A percentile compares a stretch with the other conserved stretches of the same genome.
Evolutionary conservation across 768 basidiomycete genomes (phyloP).

Genomic region (Hysterangium stoloniferum): DNA sequence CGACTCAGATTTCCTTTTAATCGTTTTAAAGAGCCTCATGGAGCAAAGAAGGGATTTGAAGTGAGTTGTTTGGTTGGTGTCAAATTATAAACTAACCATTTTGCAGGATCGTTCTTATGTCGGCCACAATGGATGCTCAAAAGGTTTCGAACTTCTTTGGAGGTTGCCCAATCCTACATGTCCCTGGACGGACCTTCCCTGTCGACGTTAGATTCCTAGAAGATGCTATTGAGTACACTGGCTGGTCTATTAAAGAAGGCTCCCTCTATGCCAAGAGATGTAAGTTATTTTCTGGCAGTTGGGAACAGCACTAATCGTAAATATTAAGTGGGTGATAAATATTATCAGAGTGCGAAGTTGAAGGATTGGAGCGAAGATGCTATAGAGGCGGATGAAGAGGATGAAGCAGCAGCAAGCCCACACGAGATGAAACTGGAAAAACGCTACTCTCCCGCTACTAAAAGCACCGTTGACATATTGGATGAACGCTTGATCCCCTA

Average conservation of each 20-base stretch:
- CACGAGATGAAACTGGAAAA: constrained; percentile 55
- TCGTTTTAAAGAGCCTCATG: constrained; percentile 82
- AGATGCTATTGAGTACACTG: constrained; percentile 78
- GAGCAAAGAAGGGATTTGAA: constrained; percentile 75
- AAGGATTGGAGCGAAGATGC: constrained; percentile 80
- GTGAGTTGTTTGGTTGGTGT: constrained; percentile 30
- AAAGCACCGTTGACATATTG: constrained; percentile 71
- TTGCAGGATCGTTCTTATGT: constrained; percentile 86
- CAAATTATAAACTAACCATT: constrained; percentile 2
- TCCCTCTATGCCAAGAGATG: constrained; percentile 75
- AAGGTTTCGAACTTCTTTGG: constrained; percentile 87
- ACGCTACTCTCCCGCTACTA: constrained; percentile 71
- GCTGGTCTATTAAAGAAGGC: constrained; percentile 69
- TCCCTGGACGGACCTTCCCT: constrained; percentile 93
- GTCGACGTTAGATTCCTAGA: constrained; percentile 82
- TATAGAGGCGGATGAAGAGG: constrained; percentile 64
- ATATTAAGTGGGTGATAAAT: constrained; percentile 51
- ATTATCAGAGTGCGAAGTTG: constrained; percentile 46
- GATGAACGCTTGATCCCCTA: constrained; percentile 88
- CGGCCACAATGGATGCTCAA: constrained; percentile 87
- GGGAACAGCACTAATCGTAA: neutral
- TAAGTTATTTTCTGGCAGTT: constrained; percentile 28
- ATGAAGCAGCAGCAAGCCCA: constrained; percentile 32
- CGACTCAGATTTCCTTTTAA: constrained; percentile 93
- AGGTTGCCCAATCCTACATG: constrained; percentile 69